A percentile compares a stretch with the other conserved stretches of the same genome.
phyloP scores from a whole-genome alignment of 179 eudicot genomes.

The Amaranthus tricolor region DNA sequence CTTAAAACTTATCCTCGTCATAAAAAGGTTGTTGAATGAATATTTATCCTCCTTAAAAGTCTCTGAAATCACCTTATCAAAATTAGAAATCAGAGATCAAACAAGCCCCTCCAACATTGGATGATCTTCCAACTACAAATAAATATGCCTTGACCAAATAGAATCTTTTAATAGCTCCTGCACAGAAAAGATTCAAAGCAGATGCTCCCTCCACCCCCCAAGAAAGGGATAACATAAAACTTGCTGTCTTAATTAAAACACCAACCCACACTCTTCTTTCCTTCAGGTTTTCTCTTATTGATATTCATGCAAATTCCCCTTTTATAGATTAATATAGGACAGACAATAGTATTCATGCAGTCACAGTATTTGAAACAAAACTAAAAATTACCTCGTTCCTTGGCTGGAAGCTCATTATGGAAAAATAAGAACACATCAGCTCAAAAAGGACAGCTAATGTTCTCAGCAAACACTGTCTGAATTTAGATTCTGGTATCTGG shows the following conservation, averaged over 20 bases:
- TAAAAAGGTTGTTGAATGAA: neutral
- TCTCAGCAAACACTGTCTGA: constrained; percentile 74
- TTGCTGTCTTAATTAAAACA: too few relatives aligned
- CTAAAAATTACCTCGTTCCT: constrained; percentile 50
- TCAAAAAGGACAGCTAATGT: constrained; percentile 74
- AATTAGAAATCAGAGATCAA: neutral
- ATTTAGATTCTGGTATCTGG: constrained; percentile 89
- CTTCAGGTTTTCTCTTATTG: too few relatives aligned
- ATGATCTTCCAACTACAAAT: neutral
- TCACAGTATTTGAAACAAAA: too few relatives aligned
- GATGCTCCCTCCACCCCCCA: too few relatives aligned
- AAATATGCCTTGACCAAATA: neutral
- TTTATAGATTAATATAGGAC: too few relatives aligned
- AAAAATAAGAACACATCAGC: constrained; percentile 84
- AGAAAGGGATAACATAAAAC: too few relatives aligned
- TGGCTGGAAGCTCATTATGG: constrained; percentile 78
- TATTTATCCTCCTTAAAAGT: neutral
- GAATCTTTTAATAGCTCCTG: neutral
- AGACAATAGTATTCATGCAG: too few relatives aligned
- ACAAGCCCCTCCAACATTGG: neutral
- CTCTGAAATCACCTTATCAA: neutral
- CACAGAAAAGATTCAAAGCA: neutral
- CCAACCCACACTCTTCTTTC: too few relatives aligned
- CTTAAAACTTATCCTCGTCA: neutral
- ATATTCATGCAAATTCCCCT: too few relatives aligned